These are phyloP conservation scores for Hirsutella minnesotensis DNA, from an alignment of 2,329 filamentous ascomycete species.

Conservation along the genomic window DNA sequence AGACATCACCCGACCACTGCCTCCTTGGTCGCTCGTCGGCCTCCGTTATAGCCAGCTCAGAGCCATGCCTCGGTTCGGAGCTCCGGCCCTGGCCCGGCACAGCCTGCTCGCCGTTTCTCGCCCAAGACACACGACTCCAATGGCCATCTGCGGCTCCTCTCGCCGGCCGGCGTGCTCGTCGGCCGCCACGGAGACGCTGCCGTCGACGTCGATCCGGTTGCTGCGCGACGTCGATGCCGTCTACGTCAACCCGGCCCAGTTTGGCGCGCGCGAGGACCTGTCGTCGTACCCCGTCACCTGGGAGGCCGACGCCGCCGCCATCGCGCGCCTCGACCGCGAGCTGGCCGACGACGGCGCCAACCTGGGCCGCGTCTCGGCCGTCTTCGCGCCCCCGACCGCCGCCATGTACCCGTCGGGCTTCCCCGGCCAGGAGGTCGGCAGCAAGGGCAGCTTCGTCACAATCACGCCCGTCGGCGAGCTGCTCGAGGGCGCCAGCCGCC, in stretches of 20 bases:
- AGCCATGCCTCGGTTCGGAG: constrained; percentile 1
- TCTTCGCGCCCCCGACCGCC: constrained; percentile 74
- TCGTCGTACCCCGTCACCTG: constrained; percentile 84
- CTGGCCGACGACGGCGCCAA: constrained; percentile 49
- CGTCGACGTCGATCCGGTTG: constrained; percentile 51
- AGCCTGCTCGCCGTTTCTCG: background rate
- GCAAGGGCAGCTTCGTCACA: constrained; percentile 78
- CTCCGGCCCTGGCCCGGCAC: constrained; percentile 5
- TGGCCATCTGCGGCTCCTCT: too few relatives aligned
- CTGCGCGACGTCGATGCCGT: constrained; percentile 68
- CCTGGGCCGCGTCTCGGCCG: constrained; percentile 60
- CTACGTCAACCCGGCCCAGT: constrained; percentile 95
- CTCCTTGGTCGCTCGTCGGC: too few relatives aligned
- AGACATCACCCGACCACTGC: too few relatives aligned
- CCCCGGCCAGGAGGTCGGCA: constrained; percentile 59
- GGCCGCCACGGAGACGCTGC: constrained; percentile 27
- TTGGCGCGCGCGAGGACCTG: constrained; percentile 80
- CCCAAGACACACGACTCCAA: too few relatives aligned
- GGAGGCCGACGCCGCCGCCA: constrained; percentile 58
- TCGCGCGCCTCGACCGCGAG: constrained; percentile 59
- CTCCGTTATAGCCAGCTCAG: too few relatives aligned
- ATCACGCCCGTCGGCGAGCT: constrained; percentile 75
- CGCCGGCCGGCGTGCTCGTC: too few relatives aligned
- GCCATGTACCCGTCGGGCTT: constrained; percentile 82
- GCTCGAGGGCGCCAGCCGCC: constrained; percentile 74